Evolutionary conservation across 345 rosid genomes (phyloP).

Genomic region (Toxicodendron radicans): DNA sequence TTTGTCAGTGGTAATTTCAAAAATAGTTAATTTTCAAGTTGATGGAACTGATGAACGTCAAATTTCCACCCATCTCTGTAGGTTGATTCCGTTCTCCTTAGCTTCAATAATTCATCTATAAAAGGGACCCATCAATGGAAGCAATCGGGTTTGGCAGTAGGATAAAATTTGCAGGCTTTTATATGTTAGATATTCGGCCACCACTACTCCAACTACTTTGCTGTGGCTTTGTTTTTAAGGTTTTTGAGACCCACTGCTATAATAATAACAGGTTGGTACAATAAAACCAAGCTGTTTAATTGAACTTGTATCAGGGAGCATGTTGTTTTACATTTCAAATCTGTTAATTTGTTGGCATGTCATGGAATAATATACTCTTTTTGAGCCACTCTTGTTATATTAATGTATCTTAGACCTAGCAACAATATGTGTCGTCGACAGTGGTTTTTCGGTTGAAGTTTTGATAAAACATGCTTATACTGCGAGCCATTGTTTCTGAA

Average conservation of each 20-base stretch:
- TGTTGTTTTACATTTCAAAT: not conserved
- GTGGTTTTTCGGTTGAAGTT: no score
- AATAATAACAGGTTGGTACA: not conserved
- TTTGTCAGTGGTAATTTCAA: not conserved
- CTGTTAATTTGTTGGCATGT: not conserved
- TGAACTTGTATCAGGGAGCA: not conserved
- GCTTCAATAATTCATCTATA: conserved; percentile 2
- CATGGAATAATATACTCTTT: not conserved
- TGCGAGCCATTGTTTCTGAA: no score
- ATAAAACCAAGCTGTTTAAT: not conserved
- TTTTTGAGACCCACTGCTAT: not conserved
- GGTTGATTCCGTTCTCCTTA: conserved; percentile 15
- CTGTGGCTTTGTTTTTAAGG: conserved; percentile 11
- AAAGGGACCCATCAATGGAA: not conserved
- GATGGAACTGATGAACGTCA: conserved; percentile 11
- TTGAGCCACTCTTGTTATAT: no score
- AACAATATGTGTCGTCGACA: no score
- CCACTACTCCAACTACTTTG: no score
- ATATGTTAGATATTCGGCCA: not conserved
- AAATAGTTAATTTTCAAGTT: not conserved
- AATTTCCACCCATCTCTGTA: no score
- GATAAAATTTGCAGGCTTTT: conserved; percentile 19
- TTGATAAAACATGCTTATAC: no score
- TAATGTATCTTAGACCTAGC: no score
- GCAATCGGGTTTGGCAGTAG: not conserved